Evolutionary conservation across 768 basidiomycete species (phyloP), one percentile per base, ranked within the genome.

Genomic region (Boletus rubroflammeus): DNA sequence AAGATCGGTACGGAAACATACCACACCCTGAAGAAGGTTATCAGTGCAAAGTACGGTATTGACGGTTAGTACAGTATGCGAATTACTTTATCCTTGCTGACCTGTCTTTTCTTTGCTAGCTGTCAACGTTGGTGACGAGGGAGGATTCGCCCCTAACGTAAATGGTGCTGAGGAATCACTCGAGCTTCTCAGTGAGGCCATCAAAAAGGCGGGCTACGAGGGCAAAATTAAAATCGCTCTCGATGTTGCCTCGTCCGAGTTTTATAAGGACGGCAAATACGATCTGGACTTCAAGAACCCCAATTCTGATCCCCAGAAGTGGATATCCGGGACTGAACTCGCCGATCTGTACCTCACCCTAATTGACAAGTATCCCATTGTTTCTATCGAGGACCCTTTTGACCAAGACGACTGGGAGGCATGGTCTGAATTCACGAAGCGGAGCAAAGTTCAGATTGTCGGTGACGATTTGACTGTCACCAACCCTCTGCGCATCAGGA

Each of bases 381-480:
- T 92, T 53, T 94, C 93, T 31, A 82, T 95, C 63, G 94, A 96
- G 77, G 97, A 99, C 73, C 96, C 97, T 72, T 99, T 99, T 76
- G 96, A 98, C 75, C 95, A 99, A 79, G 97, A 99, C 71, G 97
- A 99, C 78, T 98, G 93, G 93, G 93, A 93, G 71, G 93, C 94
- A 39, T 99, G 97, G 97, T 77, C 84, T 35, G 86, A 93, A 79
- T 92, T 98, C 77, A 97, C 90, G 64, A 74, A 77, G 64, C 73
- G 82, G 58, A 81, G 85, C 66, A 80, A 81, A 23, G 88, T 95
- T 71, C 93, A 96, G 76, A 88, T 95, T 60, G 93, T 95, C 59
- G 92, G 92, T 65, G 96, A 98, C 66, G 97, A 99, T 72, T 75
- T 99, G 77, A 96, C 94, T 14, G 97, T 99, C 64, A 98, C 97